A percentile compares a stretch with the other conserved stretches of the same genome.
Conservation (phyloP, 352 stramenopile species). For the Pythium dissimile region DNA sequence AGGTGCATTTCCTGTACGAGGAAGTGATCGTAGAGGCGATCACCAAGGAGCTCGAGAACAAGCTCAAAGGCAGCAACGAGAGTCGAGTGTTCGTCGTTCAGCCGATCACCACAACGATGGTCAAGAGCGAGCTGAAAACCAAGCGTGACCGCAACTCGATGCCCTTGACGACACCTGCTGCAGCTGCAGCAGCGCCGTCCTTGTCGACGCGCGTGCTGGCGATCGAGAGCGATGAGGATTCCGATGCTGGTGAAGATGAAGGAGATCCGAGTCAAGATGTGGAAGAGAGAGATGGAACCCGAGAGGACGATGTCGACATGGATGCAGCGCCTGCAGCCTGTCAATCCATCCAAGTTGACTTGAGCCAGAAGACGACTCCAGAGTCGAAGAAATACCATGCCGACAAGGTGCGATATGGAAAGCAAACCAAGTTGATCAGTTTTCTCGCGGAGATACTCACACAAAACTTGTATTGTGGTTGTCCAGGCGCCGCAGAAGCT, state of each 20-base stretch:
- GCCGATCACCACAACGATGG: constrained; percentile 70
- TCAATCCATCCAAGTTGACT: constrained; percentile 50
- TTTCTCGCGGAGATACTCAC: neutral
- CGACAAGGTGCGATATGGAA: constrained; percentile 49
- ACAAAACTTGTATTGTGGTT: neutral
- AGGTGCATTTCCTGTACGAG: constrained; percentile 96
- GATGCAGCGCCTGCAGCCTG: constrained; percentile 1
- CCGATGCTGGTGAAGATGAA: constrained; percentile 20
- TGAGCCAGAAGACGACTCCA: constrained; percentile 51
- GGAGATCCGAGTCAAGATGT: neutral
- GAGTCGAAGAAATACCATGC: constrained; percentile 73
- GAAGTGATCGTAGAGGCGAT: constrained; percentile 90
- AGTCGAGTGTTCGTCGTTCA: constrained; percentile 89
- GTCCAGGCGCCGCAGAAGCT: constrained; percentile 70
- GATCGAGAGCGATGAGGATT: constrained; percentile 33
- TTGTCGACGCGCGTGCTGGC: constrained; percentile 16
- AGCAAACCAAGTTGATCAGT: neutral
- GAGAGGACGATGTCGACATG: constrained; percentile 11
- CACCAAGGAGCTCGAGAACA: constrained; percentile 69
- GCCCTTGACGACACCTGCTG: constrained; percentile 8
- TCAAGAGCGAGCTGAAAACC: constrained; percentile 29
- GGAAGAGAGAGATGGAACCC: neutral
- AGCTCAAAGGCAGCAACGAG: constrained; percentile 88
- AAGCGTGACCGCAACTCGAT: constrained; percentile 18
- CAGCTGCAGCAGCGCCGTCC: neutral